Evolutionary conservation across 148 eudicot genomes (phyloP), one percentile per base, ranked within the genome.

Genomic region (Amaranthus cruentus): DNA sequence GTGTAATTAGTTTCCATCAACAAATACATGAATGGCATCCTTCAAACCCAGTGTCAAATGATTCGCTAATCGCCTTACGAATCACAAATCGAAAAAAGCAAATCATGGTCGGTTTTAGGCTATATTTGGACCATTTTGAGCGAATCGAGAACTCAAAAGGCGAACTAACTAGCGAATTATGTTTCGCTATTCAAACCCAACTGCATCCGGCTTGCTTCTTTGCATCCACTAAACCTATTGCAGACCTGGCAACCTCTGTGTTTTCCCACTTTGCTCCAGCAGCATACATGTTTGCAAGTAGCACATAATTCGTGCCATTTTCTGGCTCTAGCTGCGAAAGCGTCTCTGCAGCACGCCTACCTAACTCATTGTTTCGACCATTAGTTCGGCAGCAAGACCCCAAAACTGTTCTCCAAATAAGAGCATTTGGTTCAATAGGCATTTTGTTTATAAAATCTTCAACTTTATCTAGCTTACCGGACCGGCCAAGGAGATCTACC

Each of bases 121-220:
- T 28, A 28, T 28, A 0, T 28, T 28, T 28, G 38, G 38, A 28
- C 38, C 38, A 28, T 28, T 28, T 28, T 28, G 38, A 28, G 38
- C 38, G 38, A 28, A 28, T 28, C 0, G 38, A 28, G 38, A 28
- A 28, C 2, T 2, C 38, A 28, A 28, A 28, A 28, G 38, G 38
- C 2, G 38, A 28, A 28, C 38, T 28, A 28, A 28, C 38, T 28
- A 2, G 38, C 38, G 38, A 28, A 28, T 28, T 28, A 28, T 28
- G 38, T 28, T 28, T 28, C 38, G 2, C 38, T 28, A 2, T 28
- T 28, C 38, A 28, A 42, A 90, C 91, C 97, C 97, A 92, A 81
- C 97, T 92, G 66, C 89, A 84, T 2, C 96, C 97, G n/a, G 90
- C 84, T 80, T 87, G 90, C 80, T 92, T 92, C 76, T 75, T 90